Evolutionary conservation across 352 stramenopile genomes (phyloP).

Genomic region (Pythium volutum): DNA sequence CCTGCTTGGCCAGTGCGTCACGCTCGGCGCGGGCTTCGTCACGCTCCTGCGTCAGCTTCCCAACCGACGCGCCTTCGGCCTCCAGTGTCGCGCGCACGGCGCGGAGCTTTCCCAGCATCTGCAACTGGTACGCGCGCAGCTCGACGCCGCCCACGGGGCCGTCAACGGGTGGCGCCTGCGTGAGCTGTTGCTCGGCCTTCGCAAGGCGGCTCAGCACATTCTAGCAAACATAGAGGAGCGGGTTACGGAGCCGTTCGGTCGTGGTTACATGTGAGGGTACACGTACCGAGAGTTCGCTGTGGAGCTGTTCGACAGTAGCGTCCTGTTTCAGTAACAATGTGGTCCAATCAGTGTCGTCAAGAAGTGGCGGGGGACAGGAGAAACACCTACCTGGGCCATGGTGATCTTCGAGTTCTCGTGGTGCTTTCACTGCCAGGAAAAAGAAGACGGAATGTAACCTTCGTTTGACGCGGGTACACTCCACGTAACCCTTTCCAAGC

Average conservation of each 20-base stretch:
- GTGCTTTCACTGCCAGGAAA: background rate
- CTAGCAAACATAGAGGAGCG: conserved; percentile 20
- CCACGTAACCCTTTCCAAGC: background rate
- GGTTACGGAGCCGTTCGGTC: background rate
- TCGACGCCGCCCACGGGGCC: conserved; percentile 58
- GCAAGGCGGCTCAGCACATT: conserved; percentile 47
- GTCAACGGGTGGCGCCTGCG: conserved; percentile 34
- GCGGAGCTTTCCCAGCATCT: conserved; percentile 59
- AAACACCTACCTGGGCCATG: background rate
- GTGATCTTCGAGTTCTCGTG: background rate
- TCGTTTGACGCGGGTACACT: background rate
- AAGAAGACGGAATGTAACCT: background rate
- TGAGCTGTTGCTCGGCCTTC: conserved; percentile 45
- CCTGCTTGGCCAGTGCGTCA: conserved; percentile 63
- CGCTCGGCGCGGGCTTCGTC: conserved; percentile 55
- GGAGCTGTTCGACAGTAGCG: conserved; percentile 18
- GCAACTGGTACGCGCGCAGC: conserved; percentile 63
- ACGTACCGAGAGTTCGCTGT: conserved; percentile 19
- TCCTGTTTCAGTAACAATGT: background rate
- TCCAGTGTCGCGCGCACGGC: conserved; percentile 53
- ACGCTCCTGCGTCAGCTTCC: conserved; percentile 60
- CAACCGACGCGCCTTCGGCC: conserved; percentile 55
- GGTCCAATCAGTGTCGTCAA: background rate
- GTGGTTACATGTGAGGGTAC: background rate
- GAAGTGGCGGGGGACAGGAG: background rate